Evolutionary conservation across 1,284 basidiomycete species (phyloP).

Genomic region (Stereum hirsutum): DNA sequence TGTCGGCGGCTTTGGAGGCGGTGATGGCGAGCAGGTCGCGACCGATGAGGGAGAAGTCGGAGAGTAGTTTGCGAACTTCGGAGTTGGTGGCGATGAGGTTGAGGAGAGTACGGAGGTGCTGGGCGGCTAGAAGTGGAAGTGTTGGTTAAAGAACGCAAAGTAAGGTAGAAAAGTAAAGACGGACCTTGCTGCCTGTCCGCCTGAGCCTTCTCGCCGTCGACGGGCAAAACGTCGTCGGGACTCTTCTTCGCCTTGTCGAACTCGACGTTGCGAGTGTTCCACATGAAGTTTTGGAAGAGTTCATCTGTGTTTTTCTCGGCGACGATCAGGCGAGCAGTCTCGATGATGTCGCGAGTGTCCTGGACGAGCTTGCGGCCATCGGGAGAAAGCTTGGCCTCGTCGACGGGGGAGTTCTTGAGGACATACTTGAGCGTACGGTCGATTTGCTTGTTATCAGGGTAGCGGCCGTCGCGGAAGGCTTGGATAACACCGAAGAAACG

Average conservation of each 20-base stretch:
- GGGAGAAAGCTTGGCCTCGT: conserved; percentile 56
- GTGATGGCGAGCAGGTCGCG: conserved; percentile 80
- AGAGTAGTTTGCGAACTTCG: conserved; percentile 84
- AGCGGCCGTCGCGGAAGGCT: conserved; percentile 69
- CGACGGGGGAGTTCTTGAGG: conserved; percentile 57
- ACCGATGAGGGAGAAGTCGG: conserved; percentile 76
- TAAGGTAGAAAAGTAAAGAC: not conserved
- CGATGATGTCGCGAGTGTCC: conserved; percentile 67
- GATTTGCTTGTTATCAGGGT: conserved; percentile 78
- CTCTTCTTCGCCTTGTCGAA: conserved; percentile 31
- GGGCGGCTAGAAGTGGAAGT: conserved; percentile 44
- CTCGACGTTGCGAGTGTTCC: conserved; percentile 59
- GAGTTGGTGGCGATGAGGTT: conserved; percentile 81
- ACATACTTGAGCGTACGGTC: conserved; percentile 67
- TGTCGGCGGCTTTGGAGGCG: conserved; percentile 67
- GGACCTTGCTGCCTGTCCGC: conserved; percentile 52
- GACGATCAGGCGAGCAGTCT: conserved; percentile 63
- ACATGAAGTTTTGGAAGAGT: conserved; percentile 82
- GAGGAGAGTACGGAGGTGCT: conserved; percentile 75
- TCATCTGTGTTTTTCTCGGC: conserved; percentile 83
- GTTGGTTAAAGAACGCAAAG: not conserved
- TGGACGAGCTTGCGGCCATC: conserved; percentile 73
- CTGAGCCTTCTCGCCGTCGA: conserved; percentile 46
- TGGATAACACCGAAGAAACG: conserved; percentile 71
- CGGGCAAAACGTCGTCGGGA: conserved; percentile 34